Base-by-base conservation (phyloP, 2,329 filamentous ascomycete genomes). In the Fusarium sp. region DNA sequence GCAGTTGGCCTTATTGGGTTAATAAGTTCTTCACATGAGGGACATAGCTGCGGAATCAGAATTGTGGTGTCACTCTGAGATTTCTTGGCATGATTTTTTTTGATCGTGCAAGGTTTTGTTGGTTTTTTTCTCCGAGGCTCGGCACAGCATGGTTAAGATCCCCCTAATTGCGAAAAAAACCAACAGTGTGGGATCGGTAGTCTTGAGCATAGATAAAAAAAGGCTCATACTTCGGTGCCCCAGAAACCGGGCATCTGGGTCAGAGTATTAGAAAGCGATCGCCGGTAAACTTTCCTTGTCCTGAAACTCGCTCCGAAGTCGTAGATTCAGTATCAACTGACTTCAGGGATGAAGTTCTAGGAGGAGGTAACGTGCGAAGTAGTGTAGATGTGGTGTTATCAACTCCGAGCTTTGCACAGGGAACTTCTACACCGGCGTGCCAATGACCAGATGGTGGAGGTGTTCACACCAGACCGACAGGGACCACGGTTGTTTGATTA, bases 301-400 rank as follows among this genome's bases (percentile, higher is more conserved):
- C 63, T 74, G 68, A 77, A 78, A 73, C 71, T 52, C 43, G 73
- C 64, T 69, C 68, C 75, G 66, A 69, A 69, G 65, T 59, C 67
- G 60, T 71, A 72, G 69, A 54, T 59, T 58, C 60, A 67, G 66
- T 53, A 72, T 67, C 50, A 53, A 49, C 64, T 65, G 40, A n/a
- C 62, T 38, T 69, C 43, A 53, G 50, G 69, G 68, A 47, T 57
- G 43, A 69, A 30, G 40, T 40, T 47, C 50, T 67, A 67, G 56
- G 63, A 63, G 52, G 23, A 56, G 46, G 30, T 40, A 60, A 64
- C 52, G 21, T 25, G 44, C 37, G 23, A 6, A 64, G 35, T 23
- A 35, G n/a, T 44, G n/a, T 33, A 69, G 53, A 68, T 73, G 68
- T 69, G 66, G 64, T 74, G 71, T 63, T 64, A 71, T 65, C 69